Conservation (phyloP, 768 basidiomycete genomes). For the Suillus americanus region DNA sequence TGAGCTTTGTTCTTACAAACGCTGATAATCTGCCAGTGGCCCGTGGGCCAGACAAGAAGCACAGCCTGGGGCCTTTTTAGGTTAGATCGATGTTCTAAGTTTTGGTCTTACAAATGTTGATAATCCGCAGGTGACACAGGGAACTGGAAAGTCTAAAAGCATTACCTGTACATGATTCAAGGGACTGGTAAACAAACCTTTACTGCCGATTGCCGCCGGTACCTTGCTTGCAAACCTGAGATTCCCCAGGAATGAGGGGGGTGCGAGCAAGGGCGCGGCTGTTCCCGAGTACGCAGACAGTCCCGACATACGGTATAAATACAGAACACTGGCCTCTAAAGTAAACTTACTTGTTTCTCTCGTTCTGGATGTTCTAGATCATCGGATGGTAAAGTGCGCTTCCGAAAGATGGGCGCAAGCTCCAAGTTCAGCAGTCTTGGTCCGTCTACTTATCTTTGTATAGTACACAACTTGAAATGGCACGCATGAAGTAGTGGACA, state of each 20-base stretch:
- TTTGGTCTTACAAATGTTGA: background rate
- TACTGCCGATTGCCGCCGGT: background rate
- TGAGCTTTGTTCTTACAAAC: background rate
- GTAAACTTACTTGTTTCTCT: background rate
- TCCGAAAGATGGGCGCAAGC: conserved; percentile 1
- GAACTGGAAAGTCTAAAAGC: background rate
- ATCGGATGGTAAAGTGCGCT: background rate
- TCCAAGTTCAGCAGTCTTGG: background rate
- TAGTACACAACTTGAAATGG: background rate
- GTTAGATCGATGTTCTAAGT: background rate
- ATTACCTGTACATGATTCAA: background rate
- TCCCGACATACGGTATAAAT: background rate
- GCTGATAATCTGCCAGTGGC: background rate
- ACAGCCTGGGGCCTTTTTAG: background rate
- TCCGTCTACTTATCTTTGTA: background rate
- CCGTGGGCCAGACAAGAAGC: background rate
- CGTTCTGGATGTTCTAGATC: background rate
- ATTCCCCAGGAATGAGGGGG: background rate
- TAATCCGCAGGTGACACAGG: background rate
- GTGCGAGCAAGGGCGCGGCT: background rate
- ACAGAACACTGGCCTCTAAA: background rate
- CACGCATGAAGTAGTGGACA: background rate
- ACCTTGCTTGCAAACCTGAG: background rate
- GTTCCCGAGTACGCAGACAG: background rate
- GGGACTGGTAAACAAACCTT: background rate